These are phyloP conservation scores for Ustilago shanxiensis DNA, from an alignment of 1,284 basidiomycete genomes.

Conservation along the genomic window DNA sequence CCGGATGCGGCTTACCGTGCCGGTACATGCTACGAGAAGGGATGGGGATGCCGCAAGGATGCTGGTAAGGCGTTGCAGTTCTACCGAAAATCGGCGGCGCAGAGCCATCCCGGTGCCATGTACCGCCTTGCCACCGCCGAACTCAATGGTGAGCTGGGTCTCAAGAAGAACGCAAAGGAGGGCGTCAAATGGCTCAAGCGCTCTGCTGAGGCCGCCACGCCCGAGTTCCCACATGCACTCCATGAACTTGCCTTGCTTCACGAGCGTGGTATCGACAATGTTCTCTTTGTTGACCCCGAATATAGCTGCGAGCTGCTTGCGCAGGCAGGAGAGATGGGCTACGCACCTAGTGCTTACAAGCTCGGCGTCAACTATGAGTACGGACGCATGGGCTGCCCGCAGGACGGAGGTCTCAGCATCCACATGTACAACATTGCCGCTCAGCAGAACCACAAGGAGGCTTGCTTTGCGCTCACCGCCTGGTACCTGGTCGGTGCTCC, in stretches of 20 bases:
- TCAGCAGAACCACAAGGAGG: slow-evolving; percentile 95
- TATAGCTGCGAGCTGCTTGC: slow-evolving; percentile 95
- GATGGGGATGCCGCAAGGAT: slow-evolving; percentile 96
- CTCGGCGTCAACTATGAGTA: slow-evolving; percentile 99
- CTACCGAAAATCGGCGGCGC: slow-evolving; percentile 89
- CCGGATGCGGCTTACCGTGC: slow-evolving; percentile 95
- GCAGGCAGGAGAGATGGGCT: slow-evolving; percentile 93
- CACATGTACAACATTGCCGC: slow-evolving; percentile 88
- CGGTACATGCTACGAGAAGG: slow-evolving; percentile 97
- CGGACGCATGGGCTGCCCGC: slow-evolving; percentile 98
- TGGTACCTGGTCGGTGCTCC: slow-evolving; percentile 99
- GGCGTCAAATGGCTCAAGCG: slow-evolving; percentile 99
- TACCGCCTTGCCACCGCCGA: slow-evolving; percentile 96
- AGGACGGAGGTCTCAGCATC: slow-evolving; percentile 94
- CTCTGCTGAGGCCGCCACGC: slow-evolving; percentile 80
- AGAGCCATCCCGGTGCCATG: slow-evolving; percentile 92
- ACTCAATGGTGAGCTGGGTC: slow-evolving; percentile 92
- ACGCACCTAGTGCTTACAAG: slow-evolving; percentile 94
- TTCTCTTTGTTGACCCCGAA: slow-evolving; percentile 94
- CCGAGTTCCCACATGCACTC: slow-evolving; percentile 95
- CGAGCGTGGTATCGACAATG: slow-evolving; percentile 94
- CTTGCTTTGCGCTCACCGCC: slow-evolving; percentile 96
- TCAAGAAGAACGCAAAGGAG: slow-evolving; percentile 88
- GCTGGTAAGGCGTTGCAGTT: slow-evolving; percentile 91
- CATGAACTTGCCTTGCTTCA: slow-evolving; percentile 95